phyloP scores from a whole-genome alignment of 1,284 basidiomycete genomes.

The Rhizopogon hawkerae region DNA sequence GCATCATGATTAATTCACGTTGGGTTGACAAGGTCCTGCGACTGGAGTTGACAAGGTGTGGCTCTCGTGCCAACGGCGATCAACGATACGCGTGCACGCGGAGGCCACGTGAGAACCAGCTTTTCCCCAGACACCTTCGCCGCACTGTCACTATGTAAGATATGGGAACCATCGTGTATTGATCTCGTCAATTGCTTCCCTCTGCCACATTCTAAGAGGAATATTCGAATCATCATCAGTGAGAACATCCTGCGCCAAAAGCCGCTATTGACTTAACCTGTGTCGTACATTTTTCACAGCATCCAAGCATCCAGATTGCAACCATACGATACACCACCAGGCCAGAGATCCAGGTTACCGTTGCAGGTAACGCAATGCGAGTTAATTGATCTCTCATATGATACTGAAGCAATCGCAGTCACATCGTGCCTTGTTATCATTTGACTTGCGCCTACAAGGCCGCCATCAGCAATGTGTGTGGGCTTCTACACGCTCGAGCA shows the following conservation, averaged over 20 bases:
- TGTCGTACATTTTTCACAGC: not conserved
- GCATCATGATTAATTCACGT: not conserved
- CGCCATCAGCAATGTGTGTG: constrained; percentile 52
- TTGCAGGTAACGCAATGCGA: not conserved
- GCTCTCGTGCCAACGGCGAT: not conserved
- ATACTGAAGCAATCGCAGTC: not conserved
- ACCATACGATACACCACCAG: no score
- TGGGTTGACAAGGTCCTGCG: not conserved
- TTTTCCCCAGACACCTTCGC: not conserved
- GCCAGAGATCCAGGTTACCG: not conserved
- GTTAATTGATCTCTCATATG: not conserved
- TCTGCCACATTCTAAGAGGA: not conserved
- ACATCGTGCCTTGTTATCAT: not conserved
- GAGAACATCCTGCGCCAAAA: not conserved
- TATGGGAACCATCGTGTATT: not conserved
- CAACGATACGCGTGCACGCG: not conserved
- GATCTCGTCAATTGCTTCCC: not conserved
- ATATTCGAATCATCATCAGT: not conserved
- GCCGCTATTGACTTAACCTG: not conserved
- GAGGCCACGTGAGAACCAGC: not conserved
- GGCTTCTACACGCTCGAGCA: constrained; percentile 68
- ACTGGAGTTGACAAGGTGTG: no score
- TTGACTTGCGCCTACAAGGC: constrained; percentile 4
- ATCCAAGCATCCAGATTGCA: not conserved
- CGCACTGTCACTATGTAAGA: not conserved